Evolutionary conservation across 2,329 filamentous ascomycete genomes (phyloP).

Genomic region (Neonectria coccinea): DNA sequence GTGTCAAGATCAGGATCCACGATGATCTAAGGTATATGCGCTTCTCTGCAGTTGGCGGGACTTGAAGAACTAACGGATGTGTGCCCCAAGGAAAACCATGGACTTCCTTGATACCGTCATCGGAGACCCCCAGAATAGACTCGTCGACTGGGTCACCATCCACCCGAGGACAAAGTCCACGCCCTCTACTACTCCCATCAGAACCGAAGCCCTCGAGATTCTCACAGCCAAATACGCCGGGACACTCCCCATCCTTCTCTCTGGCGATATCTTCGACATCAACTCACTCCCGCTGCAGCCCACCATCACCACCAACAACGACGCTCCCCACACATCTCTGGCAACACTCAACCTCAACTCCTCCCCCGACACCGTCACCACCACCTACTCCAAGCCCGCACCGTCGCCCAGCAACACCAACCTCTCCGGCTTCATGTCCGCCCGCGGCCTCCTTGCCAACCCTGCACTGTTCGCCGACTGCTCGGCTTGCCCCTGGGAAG

Average conservation of each 20-base stretch:
- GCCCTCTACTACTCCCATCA: conserved; percentile 70
- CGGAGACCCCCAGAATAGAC: conserved; percentile 60
- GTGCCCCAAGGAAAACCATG: conserved; percentile 60
- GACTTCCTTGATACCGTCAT: conserved; percentile 74
- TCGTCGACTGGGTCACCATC: conserved; percentile 77
- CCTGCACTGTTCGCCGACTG: conserved; percentile 73
- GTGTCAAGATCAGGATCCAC: conserved; percentile 78
- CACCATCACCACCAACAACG: conserved; percentile 44
- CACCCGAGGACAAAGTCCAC: conserved; percentile 74
- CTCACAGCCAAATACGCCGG: conserved; percentile 64
- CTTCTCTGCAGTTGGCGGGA: no score
- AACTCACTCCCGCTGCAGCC: conserved; percentile 58
- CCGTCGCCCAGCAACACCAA: conserved; percentile 58
- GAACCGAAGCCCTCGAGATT: conserved; percentile 69
- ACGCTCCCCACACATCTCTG: conserved; percentile 37
- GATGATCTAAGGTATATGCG: conserved; percentile 65
- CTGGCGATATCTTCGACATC: conserved; percentile 76
- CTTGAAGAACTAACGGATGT: background rate
- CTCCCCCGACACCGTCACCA: conserved; percentile 12
- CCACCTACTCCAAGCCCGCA: conserved; percentile 16
- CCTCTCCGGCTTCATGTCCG: conserved; percentile 75
- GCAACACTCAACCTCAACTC: conserved; percentile 47
- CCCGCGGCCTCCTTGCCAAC: conserved; percentile 74
- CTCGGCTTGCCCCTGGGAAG: conserved; percentile 69
- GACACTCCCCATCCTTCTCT: conserved; percentile 72